These are phyloP conservation scores for Cyberlindnera samutprakarnensis DNA, from an alignment of 805 yeast species.

Conservation along the genomic window DNA sequence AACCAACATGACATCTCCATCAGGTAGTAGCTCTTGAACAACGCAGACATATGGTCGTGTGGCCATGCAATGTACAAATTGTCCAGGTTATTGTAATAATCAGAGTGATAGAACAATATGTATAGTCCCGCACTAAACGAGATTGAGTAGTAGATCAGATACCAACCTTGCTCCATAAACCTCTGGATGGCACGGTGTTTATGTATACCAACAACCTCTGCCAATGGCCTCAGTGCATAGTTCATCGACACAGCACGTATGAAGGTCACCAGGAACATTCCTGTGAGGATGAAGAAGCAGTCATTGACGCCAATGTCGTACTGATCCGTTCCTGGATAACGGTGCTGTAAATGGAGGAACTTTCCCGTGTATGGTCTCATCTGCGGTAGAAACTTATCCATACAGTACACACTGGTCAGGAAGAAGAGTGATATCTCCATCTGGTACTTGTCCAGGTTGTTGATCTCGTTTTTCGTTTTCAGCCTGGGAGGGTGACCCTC, in stretches of 20 bases:
- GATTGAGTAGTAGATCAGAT: conserved; percentile 46
- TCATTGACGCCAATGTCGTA: conserved; percentile 57
- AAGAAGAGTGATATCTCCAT: conserved; percentile 20
- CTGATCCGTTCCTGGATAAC: conserved; percentile 16
- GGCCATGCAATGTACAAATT: conserved; percentile 69
- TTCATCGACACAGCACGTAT: conserved; percentile 56
- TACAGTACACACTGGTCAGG: conserved; percentile 15
- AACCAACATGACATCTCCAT: conserved; percentile 72
- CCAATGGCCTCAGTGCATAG: conserved; percentile 50
- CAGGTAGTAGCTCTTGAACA: conserved; percentile 63
- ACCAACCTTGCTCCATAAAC: conserved; percentile 88
- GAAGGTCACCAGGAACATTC: conserved; percentile 50
- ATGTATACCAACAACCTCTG: conserved; percentile 35
- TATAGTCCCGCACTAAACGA: conserved; percentile 52
- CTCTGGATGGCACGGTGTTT: conserved; percentile 49
- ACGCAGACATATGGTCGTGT: conserved; percentile 44
- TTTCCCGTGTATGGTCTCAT: conserved; percentile 25
- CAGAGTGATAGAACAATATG: conserved; percentile 43
- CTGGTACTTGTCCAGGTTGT: conserved; percentile 22
- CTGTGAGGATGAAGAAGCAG: conserved; percentile 41
- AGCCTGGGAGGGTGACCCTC: conserved; percentile 1
- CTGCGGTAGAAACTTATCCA: conserved; percentile 20
- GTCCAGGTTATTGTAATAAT: conserved; percentile 52
- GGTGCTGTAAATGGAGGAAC: conserved; percentile 36
- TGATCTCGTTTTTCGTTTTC: conserved; percentile 4